Conservation (phyloP, 2,329 filamentous ascomycete genomes). For the Aspergillus oerlinghausenensis region DNA sequence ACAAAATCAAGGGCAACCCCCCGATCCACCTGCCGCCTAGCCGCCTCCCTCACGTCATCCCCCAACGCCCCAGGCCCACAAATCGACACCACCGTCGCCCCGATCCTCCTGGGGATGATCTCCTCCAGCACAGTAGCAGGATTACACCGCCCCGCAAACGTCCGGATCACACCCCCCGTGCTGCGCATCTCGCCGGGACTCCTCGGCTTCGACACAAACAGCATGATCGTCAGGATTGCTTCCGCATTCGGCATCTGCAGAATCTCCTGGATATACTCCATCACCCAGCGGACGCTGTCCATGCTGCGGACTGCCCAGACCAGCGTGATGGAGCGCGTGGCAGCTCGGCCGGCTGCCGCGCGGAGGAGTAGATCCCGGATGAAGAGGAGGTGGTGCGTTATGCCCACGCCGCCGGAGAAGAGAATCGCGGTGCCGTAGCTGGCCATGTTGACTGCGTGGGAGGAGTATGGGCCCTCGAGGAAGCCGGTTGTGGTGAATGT, state of each 20-base stretch:
- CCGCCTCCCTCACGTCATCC: not conserved
- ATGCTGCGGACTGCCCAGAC: slow-evolving; percentile 60
- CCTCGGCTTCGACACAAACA: not conserved
- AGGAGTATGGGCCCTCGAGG: slow-evolving; percentile 61
- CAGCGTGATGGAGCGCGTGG: slow-evolving; percentile 56
- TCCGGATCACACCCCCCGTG: not conserved
- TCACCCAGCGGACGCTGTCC: slow-evolving; percentile 60
- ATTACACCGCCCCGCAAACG: not conserved
- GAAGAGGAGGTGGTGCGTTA: slow-evolving; percentile 61
- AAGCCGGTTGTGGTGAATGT: slow-evolving; percentile 51
- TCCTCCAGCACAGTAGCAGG: not conserved
- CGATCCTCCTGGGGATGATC: not conserved
- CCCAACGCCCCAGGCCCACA: not conserved
- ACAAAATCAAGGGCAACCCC: not conserved
- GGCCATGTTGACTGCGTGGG: slow-evolving; percentile 51
- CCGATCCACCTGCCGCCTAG: not conserved
- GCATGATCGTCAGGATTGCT: not conserved
- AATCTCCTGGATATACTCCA: slow-evolving; percentile 62
- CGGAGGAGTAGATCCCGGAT: slow-evolving; percentile 55
- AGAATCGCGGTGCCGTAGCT: slow-evolving; percentile 62
- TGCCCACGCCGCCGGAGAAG: slow-evolving; percentile 62
- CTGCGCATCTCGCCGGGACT: not conserved
- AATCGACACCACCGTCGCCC: not conserved
- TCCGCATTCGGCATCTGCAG: slow-evolving; percentile 25
- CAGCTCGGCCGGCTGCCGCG: slow-evolving; percentile 49